Evolutionary conservation across 2,329 filamentous ascomycete genomes (phyloP).

Genomic region (Rutstroemia sp.): DNA sequence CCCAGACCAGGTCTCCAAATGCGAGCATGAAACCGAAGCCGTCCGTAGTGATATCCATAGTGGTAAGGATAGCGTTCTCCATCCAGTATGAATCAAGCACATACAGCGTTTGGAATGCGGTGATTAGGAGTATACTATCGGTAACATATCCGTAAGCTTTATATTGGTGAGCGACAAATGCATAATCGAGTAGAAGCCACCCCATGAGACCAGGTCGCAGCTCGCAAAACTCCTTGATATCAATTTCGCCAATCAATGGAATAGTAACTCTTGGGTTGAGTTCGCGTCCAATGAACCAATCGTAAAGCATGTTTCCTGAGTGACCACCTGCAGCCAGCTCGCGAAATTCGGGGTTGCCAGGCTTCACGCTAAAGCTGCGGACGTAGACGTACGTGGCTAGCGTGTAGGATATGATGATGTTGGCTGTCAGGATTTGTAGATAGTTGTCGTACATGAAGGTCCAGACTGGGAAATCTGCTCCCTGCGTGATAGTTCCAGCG

Average conservation of each 20-base stretch:
- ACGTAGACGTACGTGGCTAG: slow-evolving; percentile 76
- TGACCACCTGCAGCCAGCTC: slow-evolving; percentile 77
- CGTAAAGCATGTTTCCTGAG: slow-evolving; percentile 80
- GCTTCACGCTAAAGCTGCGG: slow-evolving; percentile 72
- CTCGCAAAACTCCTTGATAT: slow-evolving; percentile 87
- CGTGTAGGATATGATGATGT: slow-evolving; percentile 66
- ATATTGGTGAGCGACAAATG: slow-evolving; percentile 84
- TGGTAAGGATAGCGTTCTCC: slow-evolving; percentile 83
- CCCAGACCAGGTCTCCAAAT: slow-evolving; percentile 89
- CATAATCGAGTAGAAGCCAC: slow-evolving; percentile 79
- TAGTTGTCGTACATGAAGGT: slow-evolving; percentile 91
- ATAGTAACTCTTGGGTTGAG: slow-evolving; percentile 80
- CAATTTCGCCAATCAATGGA: slow-evolving; percentile 74
- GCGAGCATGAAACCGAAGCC: slow-evolving; percentile 94
- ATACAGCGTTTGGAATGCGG: slow-evolving; percentile 72
- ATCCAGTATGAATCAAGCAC: slow-evolving; percentile 79
- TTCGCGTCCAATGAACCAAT: slow-evolving; percentile 95
- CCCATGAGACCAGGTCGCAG: slow-evolving; percentile 86
- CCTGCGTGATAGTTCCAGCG: slow-evolving; percentile 68
- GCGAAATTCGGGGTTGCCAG: slow-evolving; percentile 63
- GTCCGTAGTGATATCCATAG: slow-evolving; percentile 88
- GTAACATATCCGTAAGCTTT: slow-evolving; percentile 74
- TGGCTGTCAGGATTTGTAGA: slow-evolving; percentile 74
- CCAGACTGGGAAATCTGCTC: slow-evolving; percentile 81
- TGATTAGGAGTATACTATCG: slow-evolving; percentile 77